Base-by-base conservation (phyloP, 768 basidiomycete genomes). In the Thelephora ganbajun region DNA sequence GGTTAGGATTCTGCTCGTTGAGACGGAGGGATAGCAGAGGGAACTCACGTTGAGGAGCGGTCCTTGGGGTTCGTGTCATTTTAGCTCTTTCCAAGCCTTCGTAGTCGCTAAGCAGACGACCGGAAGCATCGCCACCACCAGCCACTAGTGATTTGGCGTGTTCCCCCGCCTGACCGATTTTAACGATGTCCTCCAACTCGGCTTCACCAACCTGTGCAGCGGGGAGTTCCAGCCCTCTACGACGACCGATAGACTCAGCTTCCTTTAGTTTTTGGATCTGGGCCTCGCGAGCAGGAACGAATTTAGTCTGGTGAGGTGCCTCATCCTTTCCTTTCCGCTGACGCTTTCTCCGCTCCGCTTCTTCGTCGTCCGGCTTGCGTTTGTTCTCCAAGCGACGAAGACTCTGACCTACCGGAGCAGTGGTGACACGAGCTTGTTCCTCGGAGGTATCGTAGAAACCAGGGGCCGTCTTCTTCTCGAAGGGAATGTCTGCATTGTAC, bases 401-500 rank as follows among this genome's bases (percentile, higher is more conserved):
- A 0, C 84, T 81, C 61, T 91, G 88, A 3, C 93, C 93, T 22
- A 97, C 83, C 1, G 88, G 94, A 0, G 94, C 90, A n/a, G 79
- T 71, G 12, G 85, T 78, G 35, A 80, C 69, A 44, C 87, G 83
- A 4, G 90, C 83, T 57, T 92, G 83, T 60, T 99, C 96, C 54
- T 94, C 96, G 0, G 83, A 75, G 2, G 89, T 92, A 61, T 99
- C 96, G 63, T 98, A 99, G 67, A 99, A 99, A 0, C 96, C 96
- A 9, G 93, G 67, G 0, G 90, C 92, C 0, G 96, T 74, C 59
- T 88, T 88, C 69, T 98, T 97, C 68, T 99, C 96, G 61, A 98
- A 98, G 0, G 96, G 96, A 54, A 97, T 96, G 60, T 99, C 96
- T 45, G 91, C 79, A 58, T 97, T 99, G 67, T 98, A 99, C 87